A percentile compares a stretch with the other conserved stretches of the same genome.
Conservation (phyloP, 2,329 filamentous ascomycete species). For the Aspergillus tubingensis region DNA sequence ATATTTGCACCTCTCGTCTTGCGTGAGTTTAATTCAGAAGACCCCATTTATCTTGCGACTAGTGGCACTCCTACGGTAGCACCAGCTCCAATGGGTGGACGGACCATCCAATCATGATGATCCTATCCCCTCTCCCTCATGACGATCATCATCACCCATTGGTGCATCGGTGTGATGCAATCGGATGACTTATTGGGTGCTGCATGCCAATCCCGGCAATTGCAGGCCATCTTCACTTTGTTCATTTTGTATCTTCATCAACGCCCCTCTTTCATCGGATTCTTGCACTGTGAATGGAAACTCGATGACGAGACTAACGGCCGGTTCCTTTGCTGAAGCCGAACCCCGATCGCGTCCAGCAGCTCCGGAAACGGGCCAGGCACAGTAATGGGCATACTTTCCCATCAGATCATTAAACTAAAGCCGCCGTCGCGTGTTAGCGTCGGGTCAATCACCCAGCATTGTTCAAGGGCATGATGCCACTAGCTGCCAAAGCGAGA, state of each 20-base stretch:
- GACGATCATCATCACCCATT: not conserved
- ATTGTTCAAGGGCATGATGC: not conserved
- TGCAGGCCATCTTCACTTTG: no score
- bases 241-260: not conserved
- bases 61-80: not conserved
- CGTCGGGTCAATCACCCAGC: not conserved
- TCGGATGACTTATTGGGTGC: not conserved
- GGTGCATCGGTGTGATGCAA: not conserved
- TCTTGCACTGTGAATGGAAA: not conserved
- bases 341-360: constrained; percentile 15
- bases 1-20: no score
- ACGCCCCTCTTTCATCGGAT: not conserved
- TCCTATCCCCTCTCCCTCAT: not conserved
- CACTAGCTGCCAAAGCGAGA: constrained; percentile 21
- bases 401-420: constrained; percentile 34
- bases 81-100: not conserved
- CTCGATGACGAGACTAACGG: not conserved
- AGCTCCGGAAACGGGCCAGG: constrained; percentile 33
- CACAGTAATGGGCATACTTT: constrained; percentile 32
- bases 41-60: not conserved
- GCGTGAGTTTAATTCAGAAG: no score
- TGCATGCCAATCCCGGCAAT: not conserved
- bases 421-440: not conserved
- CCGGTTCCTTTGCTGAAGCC: constrained; percentile 12
- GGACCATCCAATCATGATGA: not conserved